Base-by-base conservation (phyloP, 768 basidiomycete genomes). In the Phanerodontia chrysosporium region DNA sequence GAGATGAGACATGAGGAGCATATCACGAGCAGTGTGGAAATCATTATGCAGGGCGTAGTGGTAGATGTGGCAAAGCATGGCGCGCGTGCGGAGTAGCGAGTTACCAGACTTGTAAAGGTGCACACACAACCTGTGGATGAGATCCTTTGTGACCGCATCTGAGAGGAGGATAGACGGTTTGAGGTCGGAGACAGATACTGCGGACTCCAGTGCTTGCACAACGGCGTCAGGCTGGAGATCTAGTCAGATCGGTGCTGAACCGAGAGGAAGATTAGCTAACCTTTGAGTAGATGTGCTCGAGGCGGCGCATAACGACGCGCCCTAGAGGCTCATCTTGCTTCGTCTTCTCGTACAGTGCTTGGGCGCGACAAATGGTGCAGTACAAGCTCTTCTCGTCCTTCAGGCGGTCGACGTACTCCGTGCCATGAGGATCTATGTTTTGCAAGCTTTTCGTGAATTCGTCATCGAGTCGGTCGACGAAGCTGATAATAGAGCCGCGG, bases 281-380 rank as follows among this genome's bases (percentile, higher is more conserved):
- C 87, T 99, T 98, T 39, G 92, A 95, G 74, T 99, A 98, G 51
- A 99, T 94, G 70, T 98, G 97, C 71, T 99, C 97, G 60, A 99
- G 75, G 45, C 97, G 85, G 65, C 97, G 85, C 90, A 98, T 95
- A 57, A 98, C 81, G 36, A 95, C 92, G 44, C 96, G 84, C 39
- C 87, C 86, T 45, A 93, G 81, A 22, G 90, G 86, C 39, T 97
- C 95, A 39, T 79, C 76, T 72, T 89, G 86, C 27, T 79, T 76
- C 18, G 85, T 88, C 65, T 81, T 83, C 77, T 97, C 95, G 73
- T 96, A 98, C 68, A 94, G 87, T 10, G 87, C 84, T 73, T 98
- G 93, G 0, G 95, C 89, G 52, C 91, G 89, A 72, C 92, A 93
- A 64, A 99, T 92, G 30, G 93, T 95, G 70, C 85, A 83, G 73